Evolutionary conservation across 768 basidiomycete genomes (phyloP).

Genomic region (Scleroderma bovista): DNA sequence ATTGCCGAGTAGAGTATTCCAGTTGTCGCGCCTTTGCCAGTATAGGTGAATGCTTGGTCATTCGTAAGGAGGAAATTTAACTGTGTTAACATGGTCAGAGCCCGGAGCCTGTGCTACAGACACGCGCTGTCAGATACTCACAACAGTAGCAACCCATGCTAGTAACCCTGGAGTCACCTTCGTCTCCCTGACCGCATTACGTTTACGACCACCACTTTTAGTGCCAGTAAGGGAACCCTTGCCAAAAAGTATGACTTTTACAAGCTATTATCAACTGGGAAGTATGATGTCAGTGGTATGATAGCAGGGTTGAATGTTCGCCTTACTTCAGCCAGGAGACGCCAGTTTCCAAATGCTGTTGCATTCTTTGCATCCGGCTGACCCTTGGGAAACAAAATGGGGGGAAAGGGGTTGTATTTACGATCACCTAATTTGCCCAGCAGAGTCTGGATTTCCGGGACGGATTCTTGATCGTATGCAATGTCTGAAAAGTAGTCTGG

Average conservation of each 20-base stretch:
- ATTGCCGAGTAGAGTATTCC: not conserved
- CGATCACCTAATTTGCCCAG: not conserved
- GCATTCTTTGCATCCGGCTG: not conserved
- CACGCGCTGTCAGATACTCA: not conserved
- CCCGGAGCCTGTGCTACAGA: accelerated
- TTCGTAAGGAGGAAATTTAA: not conserved
- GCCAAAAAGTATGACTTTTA: not conserved
- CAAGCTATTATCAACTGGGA: not conserved
- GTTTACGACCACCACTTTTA: no score
- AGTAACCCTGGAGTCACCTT: not conserved
- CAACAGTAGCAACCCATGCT: not conserved
- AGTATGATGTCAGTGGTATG: not conserved
- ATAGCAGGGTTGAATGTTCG: not conserved
- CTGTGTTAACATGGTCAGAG: not conserved
- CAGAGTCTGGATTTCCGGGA: not conserved
- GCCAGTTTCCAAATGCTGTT: constrained; percentile 1
- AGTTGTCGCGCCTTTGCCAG: not conserved
- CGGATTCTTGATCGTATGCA: not conserved
- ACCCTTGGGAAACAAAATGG: not conserved
- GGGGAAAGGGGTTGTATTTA: constrained; percentile 1
- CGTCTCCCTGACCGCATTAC: not conserved
- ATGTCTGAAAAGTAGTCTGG: not conserved
- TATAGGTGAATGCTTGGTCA: not conserved
- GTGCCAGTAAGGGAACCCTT: not conserved
- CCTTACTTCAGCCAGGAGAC: constrained; percentile 1